These are phyloP conservation scores for Thelonectria olida DNA, from an alignment of 2,329 filamentous ascomycete species.

Conservation along the genomic window DNA sequence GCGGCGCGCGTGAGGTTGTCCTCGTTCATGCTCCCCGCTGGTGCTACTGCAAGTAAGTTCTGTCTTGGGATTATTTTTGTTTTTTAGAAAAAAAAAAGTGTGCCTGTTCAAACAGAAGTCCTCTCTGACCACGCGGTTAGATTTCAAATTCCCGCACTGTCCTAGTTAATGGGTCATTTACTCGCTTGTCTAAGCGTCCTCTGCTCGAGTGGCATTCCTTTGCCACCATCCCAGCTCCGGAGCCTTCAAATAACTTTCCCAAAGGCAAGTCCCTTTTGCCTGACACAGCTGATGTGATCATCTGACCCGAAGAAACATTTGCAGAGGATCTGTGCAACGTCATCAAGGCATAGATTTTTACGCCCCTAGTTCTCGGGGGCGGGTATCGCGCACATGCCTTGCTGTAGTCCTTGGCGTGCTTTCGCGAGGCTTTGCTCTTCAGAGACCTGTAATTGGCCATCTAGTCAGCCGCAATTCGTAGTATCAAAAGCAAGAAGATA, in stretches of 20 bases:
- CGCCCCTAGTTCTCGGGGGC: constrained; percentile 66
- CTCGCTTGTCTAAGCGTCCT: too few species aligned
- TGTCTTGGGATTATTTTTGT: too few species aligned
- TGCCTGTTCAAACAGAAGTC: too few species aligned
- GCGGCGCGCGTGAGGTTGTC: too few species aligned
- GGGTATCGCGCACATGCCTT: constrained; percentile 74
- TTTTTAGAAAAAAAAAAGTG: too few species aligned
- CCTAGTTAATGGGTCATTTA: too few species aligned
- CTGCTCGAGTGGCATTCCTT: too few species aligned
- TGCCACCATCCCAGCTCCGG: constrained; percentile 53
- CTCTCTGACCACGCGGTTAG: too few species aligned
- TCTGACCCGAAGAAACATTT: constrained; percentile 68
- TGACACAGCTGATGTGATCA: constrained; percentile 70
- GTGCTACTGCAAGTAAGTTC: too few species aligned
- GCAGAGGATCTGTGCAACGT: constrained; percentile 61
- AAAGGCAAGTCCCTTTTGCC: constrained; percentile 50
- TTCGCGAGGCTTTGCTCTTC: constrained; percentile 77
- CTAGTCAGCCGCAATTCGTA: constrained; percentile 17
- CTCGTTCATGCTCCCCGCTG: too few species aligned
- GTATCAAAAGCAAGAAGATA: not conserved
- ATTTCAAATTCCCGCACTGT: too few species aligned
- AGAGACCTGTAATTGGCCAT: constrained; percentile 64
- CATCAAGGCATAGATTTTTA: constrained; percentile 45
- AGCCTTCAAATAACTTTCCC: constrained; percentile 53
- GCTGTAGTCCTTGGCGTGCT: constrained; percentile 74